Evolutionary conservation across 202 grass and related monocot genomes (phyloP).

Genomic region (Panicum hallii): DNA sequence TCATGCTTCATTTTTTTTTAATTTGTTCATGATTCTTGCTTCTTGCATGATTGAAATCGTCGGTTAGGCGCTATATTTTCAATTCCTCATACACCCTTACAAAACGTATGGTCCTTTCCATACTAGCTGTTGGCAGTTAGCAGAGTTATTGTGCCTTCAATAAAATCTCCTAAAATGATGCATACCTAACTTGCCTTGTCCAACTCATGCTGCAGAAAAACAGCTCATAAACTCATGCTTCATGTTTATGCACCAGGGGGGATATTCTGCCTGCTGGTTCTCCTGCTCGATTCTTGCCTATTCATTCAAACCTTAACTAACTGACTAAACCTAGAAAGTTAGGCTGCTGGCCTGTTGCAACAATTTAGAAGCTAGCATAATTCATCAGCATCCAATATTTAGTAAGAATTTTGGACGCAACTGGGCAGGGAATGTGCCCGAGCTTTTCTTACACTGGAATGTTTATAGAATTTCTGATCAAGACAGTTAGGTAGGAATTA

Average conservation of each 20-base stretch:
- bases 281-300: neutral
- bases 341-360: slow-evolving; percentile 22
- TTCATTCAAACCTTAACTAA: slow-evolving; percentile 3
- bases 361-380: slow-evolving; percentile 9
- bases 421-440: slow-evolving; percentile 36
- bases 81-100: slow-evolving; percentile 41
- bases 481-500: slow-evolving; percentile 63
- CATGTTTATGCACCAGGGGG: slow-evolving; percentile 13
- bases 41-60: slow-evolving; percentile 39
- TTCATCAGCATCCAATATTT: slow-evolving; percentile 25
- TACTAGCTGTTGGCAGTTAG: slow-evolving; percentile 45
- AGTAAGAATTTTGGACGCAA: slow-evolving; percentile 42
- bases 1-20: slow-evolving; percentile 27
- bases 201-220: slow-evolving; percentile 24
- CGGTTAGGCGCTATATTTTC: slow-evolving; percentile 32
- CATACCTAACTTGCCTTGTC: slow-evolving; percentile 45
- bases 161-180: slow-evolving; percentile 47
- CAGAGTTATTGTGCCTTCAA: slow-evolving; percentile 39
- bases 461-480: slow-evolving; percentile 44
- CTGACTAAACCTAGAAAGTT: slow-evolving; percentile 35
- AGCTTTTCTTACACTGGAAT: slow-evolving; percentile 44
- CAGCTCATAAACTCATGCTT: slow-evolving; percentile 20
- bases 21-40: slow-evolving; percentile 38
- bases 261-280: slow-evolving; percentile 9
- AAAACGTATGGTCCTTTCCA: slow-evolving; percentile 20